Base-by-base conservation (phyloP, 495 filamentous ascomycete species). In the Annulohypoxylon stygium region DNA sequence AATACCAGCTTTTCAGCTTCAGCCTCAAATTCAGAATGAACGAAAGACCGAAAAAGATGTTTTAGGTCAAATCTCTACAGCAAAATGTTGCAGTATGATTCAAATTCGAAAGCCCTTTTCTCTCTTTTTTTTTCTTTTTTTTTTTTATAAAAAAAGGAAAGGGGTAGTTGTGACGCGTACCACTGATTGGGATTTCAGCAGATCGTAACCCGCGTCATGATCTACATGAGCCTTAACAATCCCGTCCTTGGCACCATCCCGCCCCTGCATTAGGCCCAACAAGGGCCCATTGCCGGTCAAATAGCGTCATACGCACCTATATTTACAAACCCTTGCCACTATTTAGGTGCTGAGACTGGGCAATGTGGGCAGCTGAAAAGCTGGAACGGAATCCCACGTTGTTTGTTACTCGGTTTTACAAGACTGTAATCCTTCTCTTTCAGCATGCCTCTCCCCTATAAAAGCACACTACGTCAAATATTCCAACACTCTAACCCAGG, bases 131-230 rank as follows among this genome's bases (percentile, higher is more conserved):
- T 30, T 30, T 30, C 2, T 6, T 30, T 6, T 30, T 6, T 30
- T 30, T 30, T 6, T 6, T 30, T 30, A 6, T 16, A 9, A 61
- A 18, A 43, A 51, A 61, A 30, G 39, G 57, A 12, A 69, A 69
- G 26, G 65, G 67, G 59, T 23, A 36, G 53, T 57, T 39, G 14
- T 60, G 57, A 69, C 67, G 58, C 67, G 67, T 69, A 57, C 59
- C 36, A 43, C 36, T n/a, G n/a, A 63, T 48, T 23, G 37, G 59
- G 67, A 69, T 58, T 36, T 30, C 18, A 11, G 12, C 34, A 61
- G 48, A 67, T 67, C 53, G 37, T 30, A 39, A 50, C 33, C 37
- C 67, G 25, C 66, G 50, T 67, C 65, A 67, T 67, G 59, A 69
- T 69, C 67, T 51, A 60, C 67, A 69, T 45, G 45, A 69, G 57